These are phyloP conservation scores for Tremella fuciformis DNA, from an alignment of 768 basidiomycete species.

Conservation along the genomic window DNA sequence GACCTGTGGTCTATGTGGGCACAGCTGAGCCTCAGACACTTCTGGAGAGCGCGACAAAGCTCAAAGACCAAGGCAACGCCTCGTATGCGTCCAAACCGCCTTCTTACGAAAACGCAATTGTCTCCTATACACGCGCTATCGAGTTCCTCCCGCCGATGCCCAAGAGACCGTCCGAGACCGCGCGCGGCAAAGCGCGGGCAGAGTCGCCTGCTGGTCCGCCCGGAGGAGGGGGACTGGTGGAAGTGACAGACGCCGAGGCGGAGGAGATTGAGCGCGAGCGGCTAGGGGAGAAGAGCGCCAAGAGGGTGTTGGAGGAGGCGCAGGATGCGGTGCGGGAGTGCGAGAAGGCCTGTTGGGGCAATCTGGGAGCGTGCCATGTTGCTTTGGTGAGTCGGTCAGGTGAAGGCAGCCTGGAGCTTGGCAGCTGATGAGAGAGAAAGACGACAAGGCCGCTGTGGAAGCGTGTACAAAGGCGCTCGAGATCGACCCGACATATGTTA, in stretches of 20 bases:
- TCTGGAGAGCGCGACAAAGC: conserved; percentile 59
- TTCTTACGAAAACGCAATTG: conserved; percentile 69
- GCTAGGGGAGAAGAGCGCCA: neutral
- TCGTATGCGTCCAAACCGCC: conserved; percentile 60
- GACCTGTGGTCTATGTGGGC: neutral
- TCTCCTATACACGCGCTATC: conserved; percentile 68
- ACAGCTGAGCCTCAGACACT: conserved; percentile 51
- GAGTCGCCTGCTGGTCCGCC: neutral
- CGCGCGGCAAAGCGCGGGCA: neutral
- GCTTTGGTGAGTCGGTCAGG: conserved; percentile 62
- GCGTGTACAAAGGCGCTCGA: conserved; percentile 79
- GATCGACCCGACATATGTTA: conserved; percentile 80
- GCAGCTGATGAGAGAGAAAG: conserved; percentile 56
- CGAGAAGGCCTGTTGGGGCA: conserved; percentile 75
- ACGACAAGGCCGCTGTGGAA: conserved; percentile 73
- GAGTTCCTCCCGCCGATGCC: conserved; percentile 59
- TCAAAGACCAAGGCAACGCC: conserved; percentile 74
- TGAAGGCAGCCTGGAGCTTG: neutral
- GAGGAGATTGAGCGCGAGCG: conserved; percentile 31
- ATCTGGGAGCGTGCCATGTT: conserved; percentile 79
- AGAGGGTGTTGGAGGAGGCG: conserved; percentile 48
- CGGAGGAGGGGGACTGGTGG: conserved; percentile 49
- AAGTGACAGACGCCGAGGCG: conserved; percentile 48
- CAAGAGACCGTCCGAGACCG: neutral
- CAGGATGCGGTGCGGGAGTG: conserved; percentile 59